Percentiles rank a stretch among this genome's conserved stretches.
phyloP scores from a whole-genome alignment of 345 rosid genomes.

The Ricinus communis region DNA sequence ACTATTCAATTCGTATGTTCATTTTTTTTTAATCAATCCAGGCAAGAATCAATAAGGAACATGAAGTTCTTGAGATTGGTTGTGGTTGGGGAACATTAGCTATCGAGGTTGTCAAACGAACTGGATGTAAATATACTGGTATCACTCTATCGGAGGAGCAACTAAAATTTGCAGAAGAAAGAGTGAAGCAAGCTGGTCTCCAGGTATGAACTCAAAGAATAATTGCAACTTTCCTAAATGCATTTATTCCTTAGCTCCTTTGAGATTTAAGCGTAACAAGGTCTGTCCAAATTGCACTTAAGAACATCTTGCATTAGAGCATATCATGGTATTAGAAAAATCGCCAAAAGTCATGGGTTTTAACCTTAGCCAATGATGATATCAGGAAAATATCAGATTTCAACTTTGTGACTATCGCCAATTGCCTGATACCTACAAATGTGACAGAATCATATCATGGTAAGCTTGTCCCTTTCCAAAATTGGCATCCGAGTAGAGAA shows the following conservation, averaged over 20 bases:
- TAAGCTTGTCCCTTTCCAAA: conserved; percentile 24
- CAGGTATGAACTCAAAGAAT: conserved; percentile 40
- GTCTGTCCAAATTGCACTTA: too few relatives aligned
- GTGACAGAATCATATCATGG: conserved; percentile 87
- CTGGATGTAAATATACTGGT: conserved; percentile 86
- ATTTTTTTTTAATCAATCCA: conserved; percentile 18
- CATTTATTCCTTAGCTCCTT: too few relatives aligned
- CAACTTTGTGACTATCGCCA: conserved; percentile 79
- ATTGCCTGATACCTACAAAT: conserved; percentile 50
- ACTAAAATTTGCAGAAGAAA: conserved; percentile 61
- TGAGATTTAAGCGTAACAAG: too few relatives aligned
- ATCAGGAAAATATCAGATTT: conserved; percentile 62
- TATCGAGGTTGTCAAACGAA: conserved; percentile 76
- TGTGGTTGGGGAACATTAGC: conserved; percentile 96
- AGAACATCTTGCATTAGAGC: too few relatives aligned
- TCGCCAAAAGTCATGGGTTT: neutral
- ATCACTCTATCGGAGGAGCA: conserved; percentile 80
- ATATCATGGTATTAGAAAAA: too few relatives aligned
- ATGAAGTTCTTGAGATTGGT: conserved; percentile 85
- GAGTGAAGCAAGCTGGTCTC: conserved; percentile 85
- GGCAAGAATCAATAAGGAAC: conserved; percentile 59
- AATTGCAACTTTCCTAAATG: neutral
- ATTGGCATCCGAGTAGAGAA: neutral
- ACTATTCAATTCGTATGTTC: neutral
- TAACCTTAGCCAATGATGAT: conserved; percentile 1